A percentile compares a stretch with the other conserved stretches of the same genome.
Conservation (phyloP, 331 rosid species). For the Acacia concinna region DNA sequence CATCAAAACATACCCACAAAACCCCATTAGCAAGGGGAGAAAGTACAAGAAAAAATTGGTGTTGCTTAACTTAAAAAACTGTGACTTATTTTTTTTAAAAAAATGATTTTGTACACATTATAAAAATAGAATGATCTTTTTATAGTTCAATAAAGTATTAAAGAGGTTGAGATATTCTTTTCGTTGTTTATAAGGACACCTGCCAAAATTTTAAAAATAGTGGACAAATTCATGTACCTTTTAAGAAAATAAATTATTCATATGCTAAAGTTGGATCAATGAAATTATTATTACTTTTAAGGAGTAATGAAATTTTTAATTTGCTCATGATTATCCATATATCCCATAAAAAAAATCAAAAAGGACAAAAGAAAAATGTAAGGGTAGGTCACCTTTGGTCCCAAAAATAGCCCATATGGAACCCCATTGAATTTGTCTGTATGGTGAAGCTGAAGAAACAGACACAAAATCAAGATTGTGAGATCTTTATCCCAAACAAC, state of each 20-base stretch:
- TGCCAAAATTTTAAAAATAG: neutral
- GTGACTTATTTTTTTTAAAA: neutral
- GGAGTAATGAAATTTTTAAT: neutral
- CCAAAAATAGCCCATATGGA: conserved; percentile 94
- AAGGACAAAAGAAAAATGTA: neutral
- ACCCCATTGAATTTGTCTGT: conserved; percentile 88
- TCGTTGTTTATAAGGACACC: neutral
- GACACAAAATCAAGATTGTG: conserved; percentile 32
- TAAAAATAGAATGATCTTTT: neutral
- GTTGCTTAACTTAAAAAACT: neutral
- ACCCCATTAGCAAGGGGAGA: neutral
- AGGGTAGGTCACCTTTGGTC: conserved; percentile 71
- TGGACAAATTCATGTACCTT: neutral
- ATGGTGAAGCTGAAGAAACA: conserved; percentile 77
- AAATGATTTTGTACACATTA: neutral
- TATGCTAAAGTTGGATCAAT: neutral
- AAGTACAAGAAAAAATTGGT: neutral
- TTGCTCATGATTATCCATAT: neutral
- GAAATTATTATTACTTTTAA: neutral
- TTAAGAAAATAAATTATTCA: too few relatives aligned
- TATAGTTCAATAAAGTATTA: neutral
- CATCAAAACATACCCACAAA: neutral
- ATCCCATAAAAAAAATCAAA: neutral
- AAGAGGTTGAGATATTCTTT: neutral
- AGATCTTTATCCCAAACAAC: neutral